Evolutionary conservation across 106 monocot genomes (phyloP), one percentile per base, ranked within the genome.

Genomic region (Agapanthus africanus): DNA sequence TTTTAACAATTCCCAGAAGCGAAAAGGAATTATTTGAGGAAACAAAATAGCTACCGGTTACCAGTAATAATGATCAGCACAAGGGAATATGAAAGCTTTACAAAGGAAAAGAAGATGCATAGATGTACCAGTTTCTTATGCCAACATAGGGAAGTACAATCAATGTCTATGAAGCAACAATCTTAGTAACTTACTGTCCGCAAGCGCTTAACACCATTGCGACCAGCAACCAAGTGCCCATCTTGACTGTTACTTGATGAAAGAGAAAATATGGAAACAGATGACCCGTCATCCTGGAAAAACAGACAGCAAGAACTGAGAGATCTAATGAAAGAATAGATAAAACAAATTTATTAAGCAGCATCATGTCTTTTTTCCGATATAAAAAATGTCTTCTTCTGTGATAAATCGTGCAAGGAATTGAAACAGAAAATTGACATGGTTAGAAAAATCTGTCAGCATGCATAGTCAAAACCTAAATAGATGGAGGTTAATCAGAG

Each of bases 241-340:
- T 95, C 91, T 79, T 91, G 91, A 77, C 59, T 60, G 68, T 76
- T 95, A 72, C 79, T 88, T 69, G 86, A 88, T 70, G 91, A 92
- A 70, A 97, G 86, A 71, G 89, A 84, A 82, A 97, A 97, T 73
- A 97, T 92, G 62, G 91, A 91, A 37, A 97, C 95, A 27, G 78
- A n/a, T 30, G 88, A 97, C 27, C 88, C 91, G 78, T 97, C 95
- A 59, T 97, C 95, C 95, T 97, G 87, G 54, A 73, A 62, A 74
- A n/a, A 74, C 72, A 51, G 52, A 69, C 7, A 77, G 7, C 54
- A 10, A 8, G 64, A 6, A 64, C 37, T 19, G 28, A 40, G 63
- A 73, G 38, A 34, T 63, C 51, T 37, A 3, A 65, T 27, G 46
- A 40, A 50, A 76, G 36, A 66, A 49, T 37, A 74, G 25, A 40